phyloP scores from a whole-genome alignment of 2,329 filamentous ascomycete species.

The Xylaria sp. region DNA sequence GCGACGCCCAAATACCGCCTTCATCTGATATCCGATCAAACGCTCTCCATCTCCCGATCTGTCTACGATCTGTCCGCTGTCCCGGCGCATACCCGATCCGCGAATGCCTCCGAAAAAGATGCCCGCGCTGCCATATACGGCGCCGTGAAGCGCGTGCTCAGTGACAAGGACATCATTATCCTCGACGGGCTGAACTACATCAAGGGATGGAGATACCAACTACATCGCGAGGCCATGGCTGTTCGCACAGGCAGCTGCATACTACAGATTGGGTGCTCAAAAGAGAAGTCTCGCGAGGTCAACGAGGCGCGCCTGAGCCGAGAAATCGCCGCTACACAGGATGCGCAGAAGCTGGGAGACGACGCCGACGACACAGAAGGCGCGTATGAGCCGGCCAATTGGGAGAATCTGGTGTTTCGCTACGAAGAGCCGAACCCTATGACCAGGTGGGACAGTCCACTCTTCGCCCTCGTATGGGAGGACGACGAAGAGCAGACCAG shows the following conservation, averaged over 20 bases:
- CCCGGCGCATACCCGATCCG: constrained; percentile 71
- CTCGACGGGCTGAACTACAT: constrained; percentile 88
- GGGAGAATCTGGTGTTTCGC: constrained; percentile 82
- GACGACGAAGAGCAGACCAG: constrained; percentile 70
- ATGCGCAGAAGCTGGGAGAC: constrained; percentile 29
- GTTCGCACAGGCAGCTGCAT: constrained; percentile 79
- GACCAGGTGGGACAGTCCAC: constrained; percentile 84
- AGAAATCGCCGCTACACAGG: constrained; percentile 30
- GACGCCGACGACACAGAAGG: constrained; percentile 54
- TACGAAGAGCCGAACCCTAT: constrained; percentile 90
- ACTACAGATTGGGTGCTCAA: constrained; percentile 69
- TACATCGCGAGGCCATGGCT: constrained; percentile 86
- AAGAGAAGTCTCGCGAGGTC: constrained; percentile 63
- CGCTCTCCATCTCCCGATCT: constrained; percentile 72
- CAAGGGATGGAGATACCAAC: constrained; percentile 88
- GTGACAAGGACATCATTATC: constrained; percentile 78
- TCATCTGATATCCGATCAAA: constrained; percentile 78
- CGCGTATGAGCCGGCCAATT: constrained; percentile 67
- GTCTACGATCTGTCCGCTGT: constrained; percentile 75
- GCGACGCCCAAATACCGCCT: constrained; percentile 65
- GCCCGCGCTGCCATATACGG: constrained; percentile 79
- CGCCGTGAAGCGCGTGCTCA: constrained; percentile 80
- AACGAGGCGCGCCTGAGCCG: constrained; percentile 68
- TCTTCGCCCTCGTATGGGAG: constrained; percentile 82
- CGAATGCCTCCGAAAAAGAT: constrained; percentile 82